Evolutionary conservation across 768 basidiomycete species (phyloP), one percentile per base, ranked within the genome.

Genomic region (Xerocomellus amylosporus): DNA sequence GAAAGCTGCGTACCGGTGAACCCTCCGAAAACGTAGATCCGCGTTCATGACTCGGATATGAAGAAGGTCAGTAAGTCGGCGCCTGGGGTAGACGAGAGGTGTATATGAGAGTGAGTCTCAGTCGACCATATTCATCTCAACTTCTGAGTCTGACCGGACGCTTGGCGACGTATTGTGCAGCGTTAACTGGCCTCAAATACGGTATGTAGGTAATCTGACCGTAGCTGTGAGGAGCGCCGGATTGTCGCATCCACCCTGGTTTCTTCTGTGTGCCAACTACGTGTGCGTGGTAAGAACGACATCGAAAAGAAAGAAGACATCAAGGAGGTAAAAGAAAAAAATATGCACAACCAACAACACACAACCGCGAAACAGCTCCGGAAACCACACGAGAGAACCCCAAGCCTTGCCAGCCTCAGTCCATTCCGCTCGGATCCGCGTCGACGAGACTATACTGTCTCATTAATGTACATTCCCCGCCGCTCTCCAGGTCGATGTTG

Each of bases 391-490:
- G 20, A 39, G 31, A 42, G 22, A 37, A 39, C 19, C 9, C 38
- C 30, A 28, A 9, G 10, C 7, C 33, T 19, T 43, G 55, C 12
- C 26, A 9, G n/a, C 37, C 10, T 79, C 76, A 60, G 24, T 59
- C 59, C 62, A 62, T 60, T 9, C 67, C 67, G 20, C 59, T 59
- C 24, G 67, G 56, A 49, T 68, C 67, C 15, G 59, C 51, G 31
- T 68, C 67, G 24, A 68, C 67, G 37, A 68, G 65, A 49, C 83
- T 89, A 67, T 94, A 98, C 70, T 96, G 93, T 75, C 96, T 96
- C 81, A 94, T 88, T 64, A 99, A 70, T 19, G 88, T 82, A 63
- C 96, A 98, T 71, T 99, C 96, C 3, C 96, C 96, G 3, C 96
- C 96, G 48, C 88, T 87, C 71, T 99, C 96, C 56, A 98, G 73